Evolutionary conservation across 495 filamentous ascomycete genomes (phyloP).

Genomic region (Pyrenopolyporus hunteri): DNA sequence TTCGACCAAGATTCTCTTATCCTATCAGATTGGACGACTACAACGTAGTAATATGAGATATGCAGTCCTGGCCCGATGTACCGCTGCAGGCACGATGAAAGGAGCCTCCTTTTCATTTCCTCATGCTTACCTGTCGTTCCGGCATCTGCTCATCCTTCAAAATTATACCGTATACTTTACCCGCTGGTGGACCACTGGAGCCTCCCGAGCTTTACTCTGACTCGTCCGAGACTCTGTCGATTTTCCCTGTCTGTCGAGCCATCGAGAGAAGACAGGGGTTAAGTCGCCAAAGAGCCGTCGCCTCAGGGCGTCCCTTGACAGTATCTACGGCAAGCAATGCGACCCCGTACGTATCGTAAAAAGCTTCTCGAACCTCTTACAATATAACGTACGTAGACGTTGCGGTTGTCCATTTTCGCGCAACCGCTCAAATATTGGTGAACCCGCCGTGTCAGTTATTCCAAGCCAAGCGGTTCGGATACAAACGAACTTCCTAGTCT

Average conservation of each 20-base stretch:
- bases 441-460: slow-evolving; percentile 23
- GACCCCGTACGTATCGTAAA: slow-evolving; percentile 32
- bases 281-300: slow-evolving; percentile 27
- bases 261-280: slow-evolving; percentile 13
- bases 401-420: slow-evolving; percentile 12
- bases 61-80: slow-evolving; percentile 15
- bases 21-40: slow-evolving; percentile 27
- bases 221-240: slow-evolving; percentile 38
- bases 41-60: slow-evolving; percentile 19
- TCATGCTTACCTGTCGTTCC: background rate
- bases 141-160: background rate
- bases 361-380: slow-evolving; percentile 34
- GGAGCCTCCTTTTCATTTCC: slow-evolving; percentile 36
- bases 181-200: background rate
- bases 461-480: slow-evolving; percentile 20
- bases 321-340: slow-evolving; percentile 18
- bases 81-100: slow-evolving; percentile 27
- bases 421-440: slow-evolving; percentile 5
- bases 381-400: slow-evolving; percentile 15
- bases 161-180: slow-evolving; percentile 13
- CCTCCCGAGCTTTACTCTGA: slow-evolving; percentile 7
- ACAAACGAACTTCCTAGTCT: slow-evolving; percentile 12
- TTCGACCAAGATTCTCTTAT: slow-evolving; percentile 24
- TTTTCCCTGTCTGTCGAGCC: slow-evolving; percentile 28
- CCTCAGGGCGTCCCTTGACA: slow-evolving; percentile 24